Conservation (phyloP, 352 stramenopile species). For the Achlya hypogyna region DNA sequence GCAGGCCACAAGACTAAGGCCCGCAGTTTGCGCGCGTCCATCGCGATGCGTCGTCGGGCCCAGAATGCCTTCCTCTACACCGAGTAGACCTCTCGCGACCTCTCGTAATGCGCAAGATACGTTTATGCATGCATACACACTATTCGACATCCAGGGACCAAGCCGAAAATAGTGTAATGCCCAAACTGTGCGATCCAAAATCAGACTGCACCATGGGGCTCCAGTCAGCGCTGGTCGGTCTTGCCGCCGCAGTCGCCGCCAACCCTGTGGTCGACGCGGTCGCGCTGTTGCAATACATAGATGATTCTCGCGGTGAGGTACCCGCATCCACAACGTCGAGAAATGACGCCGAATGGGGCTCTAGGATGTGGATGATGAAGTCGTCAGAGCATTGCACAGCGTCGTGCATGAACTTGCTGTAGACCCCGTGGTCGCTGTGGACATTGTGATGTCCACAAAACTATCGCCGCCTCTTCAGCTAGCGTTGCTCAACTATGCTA, state of each 20-base stretch:
- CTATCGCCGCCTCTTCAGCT: too few species aligned
- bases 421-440: too few species aligned
- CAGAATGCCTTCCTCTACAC: slow-evolving; percentile 7
- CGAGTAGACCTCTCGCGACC: neutral
- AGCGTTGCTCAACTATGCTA: too few species aligned
- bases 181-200: neutral
- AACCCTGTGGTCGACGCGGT: neutral
- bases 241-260: neutral
- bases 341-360: neutral
- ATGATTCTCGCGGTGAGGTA: neutral
- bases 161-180: too few species aligned
- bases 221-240: neutral
- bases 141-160: too few species aligned
- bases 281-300: neutral
- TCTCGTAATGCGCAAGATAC: too few species aligned
- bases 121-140: too few species aligned
- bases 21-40: neutral
- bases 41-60: neutral
- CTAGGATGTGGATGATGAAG: too few species aligned
- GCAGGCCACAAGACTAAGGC: slow-evolving; percentile 39
- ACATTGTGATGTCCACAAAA: too few species aligned
- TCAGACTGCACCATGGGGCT: neutral
- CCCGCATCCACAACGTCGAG: too few species aligned
- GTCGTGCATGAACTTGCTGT: too few species aligned
- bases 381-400: too few species aligned